Conservation (phyloP, 2,329 filamentous ascomycete genomes). For the Colletotrichum chlorophyti region DNA sequence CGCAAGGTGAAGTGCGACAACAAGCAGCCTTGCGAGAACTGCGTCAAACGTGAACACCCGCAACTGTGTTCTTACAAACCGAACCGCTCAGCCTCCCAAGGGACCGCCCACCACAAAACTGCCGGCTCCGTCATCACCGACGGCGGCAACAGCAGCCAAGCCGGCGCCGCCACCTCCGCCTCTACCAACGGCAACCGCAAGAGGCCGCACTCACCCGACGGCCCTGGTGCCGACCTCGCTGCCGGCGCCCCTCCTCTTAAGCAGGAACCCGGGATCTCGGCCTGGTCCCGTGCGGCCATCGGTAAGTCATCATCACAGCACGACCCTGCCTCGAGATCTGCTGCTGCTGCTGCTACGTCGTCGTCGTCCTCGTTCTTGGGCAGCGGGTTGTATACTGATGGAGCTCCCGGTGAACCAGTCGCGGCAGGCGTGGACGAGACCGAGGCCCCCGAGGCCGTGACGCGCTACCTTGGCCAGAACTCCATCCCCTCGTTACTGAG, state of each 20-base stretch:
- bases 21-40: constrained; percentile 73
- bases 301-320: constrained; percentile 35
- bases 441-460: constrained; percentile 58
- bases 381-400: constrained; percentile 24
- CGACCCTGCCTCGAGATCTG: constrained; percentile 3
- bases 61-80: constrained; percentile 72
- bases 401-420: constrained; percentile 21
- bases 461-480: constrained; percentile 69
- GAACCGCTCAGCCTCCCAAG: constrained; percentile 50
- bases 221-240: constrained; percentile 42
- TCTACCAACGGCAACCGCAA: constrained; percentile 39
- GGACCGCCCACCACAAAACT: constrained; percentile 36
- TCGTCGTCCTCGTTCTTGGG: constrained; percentile 15
- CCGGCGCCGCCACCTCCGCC: constrained; percentile 19
- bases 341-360: background rate
- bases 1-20: constrained; percentile 75
- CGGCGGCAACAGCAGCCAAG: constrained; percentile 28
- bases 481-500: constrained; percentile 71
- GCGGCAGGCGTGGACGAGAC: constrained; percentile 57
- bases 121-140: constrained; percentile 34
- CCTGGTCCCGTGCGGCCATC: constrained; percentile 49
- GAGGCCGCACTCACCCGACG: constrained; percentile 51
- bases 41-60: constrained; percentile 69
- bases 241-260: constrained; percentile 31
- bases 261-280: constrained; percentile 46